Conservation (phyloP, 2,329 filamentous ascomycete species). For the Dothiorella sarmentorum region DNA sequence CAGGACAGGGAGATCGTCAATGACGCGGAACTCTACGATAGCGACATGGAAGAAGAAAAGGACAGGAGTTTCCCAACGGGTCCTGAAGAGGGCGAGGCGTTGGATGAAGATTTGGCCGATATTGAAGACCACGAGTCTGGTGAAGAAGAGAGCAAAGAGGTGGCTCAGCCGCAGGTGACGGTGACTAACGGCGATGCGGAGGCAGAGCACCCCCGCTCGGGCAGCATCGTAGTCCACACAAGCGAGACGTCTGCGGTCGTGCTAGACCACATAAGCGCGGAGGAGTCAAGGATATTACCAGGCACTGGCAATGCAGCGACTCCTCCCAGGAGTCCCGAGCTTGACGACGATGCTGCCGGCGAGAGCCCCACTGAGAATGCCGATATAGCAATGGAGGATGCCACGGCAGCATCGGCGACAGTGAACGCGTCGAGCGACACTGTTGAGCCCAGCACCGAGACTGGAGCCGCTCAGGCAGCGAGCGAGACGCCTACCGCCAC, state of each 20-base stretch:
- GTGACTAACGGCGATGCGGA: neutral
- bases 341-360: neutral
- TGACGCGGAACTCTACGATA: constrained; percentile 15
- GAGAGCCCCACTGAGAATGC: neutral
- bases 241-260: constrained; percentile 11
- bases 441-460: neutral
- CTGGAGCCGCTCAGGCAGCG: neutral
- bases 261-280: neutral
- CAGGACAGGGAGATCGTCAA: neutral
- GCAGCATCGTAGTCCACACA: neutral
- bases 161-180: neutral
- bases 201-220: neutral
- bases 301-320: constrained; percentile 14
- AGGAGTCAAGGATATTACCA: neutral
- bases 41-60: constrained; percentile 14
- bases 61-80: neutral
- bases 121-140: neutral
- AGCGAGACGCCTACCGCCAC: neutral
- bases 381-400: neutral
- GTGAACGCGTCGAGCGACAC: neutral
- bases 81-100: neutral
- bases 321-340: neutral
- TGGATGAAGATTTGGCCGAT: constrained; percentile 15
- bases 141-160: neutral
- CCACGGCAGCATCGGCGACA: neutral